phyloP scores from a whole-genome alignment of 1,139 yeast species.

The Zygotorulaspora mrakii region DNA sequence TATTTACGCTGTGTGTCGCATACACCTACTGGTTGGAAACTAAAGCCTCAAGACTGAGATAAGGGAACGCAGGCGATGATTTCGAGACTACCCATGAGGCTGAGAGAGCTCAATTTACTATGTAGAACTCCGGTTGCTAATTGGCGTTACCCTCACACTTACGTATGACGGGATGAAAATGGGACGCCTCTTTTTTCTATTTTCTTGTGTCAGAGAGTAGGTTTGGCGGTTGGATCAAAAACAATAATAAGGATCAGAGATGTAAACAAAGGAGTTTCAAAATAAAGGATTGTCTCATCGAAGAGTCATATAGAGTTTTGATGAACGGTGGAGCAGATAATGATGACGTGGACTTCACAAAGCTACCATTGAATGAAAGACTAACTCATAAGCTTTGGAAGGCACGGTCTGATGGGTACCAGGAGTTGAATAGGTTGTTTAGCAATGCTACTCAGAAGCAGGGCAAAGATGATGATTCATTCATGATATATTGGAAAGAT shows the following conservation, averaged over 20 bases:
- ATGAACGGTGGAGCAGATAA: conserved; percentile 10
- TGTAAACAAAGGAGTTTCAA: conserved; percentile 7
- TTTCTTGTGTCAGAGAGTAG: neutral
- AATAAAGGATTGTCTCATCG: too few species aligned
- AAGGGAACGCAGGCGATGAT: too few species aligned
- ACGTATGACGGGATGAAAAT: too few species aligned
- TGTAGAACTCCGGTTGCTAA: too few species aligned
- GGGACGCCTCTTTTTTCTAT: neutral
- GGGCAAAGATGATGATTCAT: conserved; percentile 43
- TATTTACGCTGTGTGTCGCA: too few species aligned
- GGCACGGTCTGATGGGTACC: conserved; percentile 77
- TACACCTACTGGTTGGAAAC: too few species aligned
- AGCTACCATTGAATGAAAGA: conserved; percentile 63
- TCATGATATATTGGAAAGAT: conserved; percentile 40
- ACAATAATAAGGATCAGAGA: neutral
- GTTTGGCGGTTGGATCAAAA: conserved; percentile 2
- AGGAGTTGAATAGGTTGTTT: conserved; percentile 55
- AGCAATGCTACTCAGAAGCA: conserved; percentile 54
- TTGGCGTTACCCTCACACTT: too few species aligned
- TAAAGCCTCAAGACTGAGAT: too few species aligned
- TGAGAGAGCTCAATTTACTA: too few species aligned
- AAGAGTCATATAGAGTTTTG: too few species aligned
- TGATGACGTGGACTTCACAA: conserved; percentile 58
- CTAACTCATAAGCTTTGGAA: conserved; percentile 80
- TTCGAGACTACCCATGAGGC: too few species aligned